A percentile compares a stretch with the other conserved stretches of the same genome.
Evolutionary conservation across 2,329 filamentous ascomycete species (phyloP).

Genomic region (Beauveria brongniartii): DNA sequence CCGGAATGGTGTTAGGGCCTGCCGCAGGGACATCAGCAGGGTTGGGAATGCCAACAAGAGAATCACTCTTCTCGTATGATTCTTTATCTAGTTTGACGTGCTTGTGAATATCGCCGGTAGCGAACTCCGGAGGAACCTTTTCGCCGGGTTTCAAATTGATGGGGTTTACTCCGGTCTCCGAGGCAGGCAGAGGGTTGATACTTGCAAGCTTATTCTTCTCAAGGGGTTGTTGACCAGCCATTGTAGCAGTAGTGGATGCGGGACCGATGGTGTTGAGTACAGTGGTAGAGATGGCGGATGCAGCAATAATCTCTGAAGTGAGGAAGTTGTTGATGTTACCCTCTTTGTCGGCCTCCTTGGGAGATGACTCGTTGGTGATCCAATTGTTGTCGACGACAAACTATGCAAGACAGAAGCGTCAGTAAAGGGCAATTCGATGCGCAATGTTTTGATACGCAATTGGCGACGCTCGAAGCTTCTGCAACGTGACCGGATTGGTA

Average conservation of each 20-base stretch:
- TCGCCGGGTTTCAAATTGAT: slow-evolving; percentile 73
- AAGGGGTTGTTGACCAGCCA: slow-evolving; percentile 53
- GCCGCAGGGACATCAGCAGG: slow-evolving; percentile 33
- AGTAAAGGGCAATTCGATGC: neutral
- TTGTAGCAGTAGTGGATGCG: slow-evolving; percentile 60
- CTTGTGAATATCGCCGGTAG: slow-evolving; percentile 58
- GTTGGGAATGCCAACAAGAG: slow-evolving; percentile 44
- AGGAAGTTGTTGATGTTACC: slow-evolving; percentile 94
- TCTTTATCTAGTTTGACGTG: slow-evolving; percentile 74
- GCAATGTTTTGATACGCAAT: neutral
- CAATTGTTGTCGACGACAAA: slow-evolving; percentile 93
- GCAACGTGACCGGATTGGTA: neutral
- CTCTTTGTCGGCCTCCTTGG: slow-evolving; percentile 72
- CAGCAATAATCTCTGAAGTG: slow-evolving; percentile 59
- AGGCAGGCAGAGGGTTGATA: slow-evolving; percentile 55
- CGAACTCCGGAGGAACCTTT: slow-evolving; percentile 64
- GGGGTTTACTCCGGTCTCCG: slow-evolving; percentile 64
- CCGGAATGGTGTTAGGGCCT: slow-evolving; percentile 54
- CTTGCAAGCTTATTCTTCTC: slow-evolving; percentile 46
- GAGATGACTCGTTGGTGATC: slow-evolving; percentile 72
- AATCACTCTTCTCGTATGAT: slow-evolving; percentile 76
- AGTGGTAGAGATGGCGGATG: slow-evolving; percentile 36
- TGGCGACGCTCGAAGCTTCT: neutral
- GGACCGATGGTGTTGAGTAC: slow-evolving; percentile 61
- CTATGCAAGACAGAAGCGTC: slow-evolving; percentile 36